phyloP scores from a whole-genome alignment of 768 basidiomycete genomes.

The Cystofilobasidium capitatum region DNA sequence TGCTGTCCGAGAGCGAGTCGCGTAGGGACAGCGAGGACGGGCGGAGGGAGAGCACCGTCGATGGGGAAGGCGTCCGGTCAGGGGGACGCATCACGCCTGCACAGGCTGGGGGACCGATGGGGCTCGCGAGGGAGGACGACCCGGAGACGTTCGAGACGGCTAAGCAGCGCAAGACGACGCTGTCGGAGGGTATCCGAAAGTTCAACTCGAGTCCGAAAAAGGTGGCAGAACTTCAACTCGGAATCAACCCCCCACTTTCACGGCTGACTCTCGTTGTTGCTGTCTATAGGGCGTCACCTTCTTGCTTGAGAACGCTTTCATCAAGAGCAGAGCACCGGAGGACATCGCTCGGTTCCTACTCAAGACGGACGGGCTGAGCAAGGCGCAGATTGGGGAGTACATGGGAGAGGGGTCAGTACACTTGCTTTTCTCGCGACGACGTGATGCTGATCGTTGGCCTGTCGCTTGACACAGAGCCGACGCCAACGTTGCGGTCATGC shows the following conservation, averaged over 20 bases:
- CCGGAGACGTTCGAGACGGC: constrained; percentile 87
- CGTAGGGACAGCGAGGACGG: constrained; percentile 17
- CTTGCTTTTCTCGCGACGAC: neutral
- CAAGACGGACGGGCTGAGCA: constrained; percentile 82
- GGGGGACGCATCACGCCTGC: constrained; percentile 57
- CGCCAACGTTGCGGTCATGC: constrained; percentile 85
- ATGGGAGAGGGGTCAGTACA: constrained; percentile 80
- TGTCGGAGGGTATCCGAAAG: constrained; percentile 89
- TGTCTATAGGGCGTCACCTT: constrained; percentile 69
- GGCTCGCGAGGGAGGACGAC: constrained; percentile 53
- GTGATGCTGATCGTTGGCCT: neutral
- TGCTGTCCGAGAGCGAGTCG: neutral
- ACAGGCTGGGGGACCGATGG: constrained; percentile 51
- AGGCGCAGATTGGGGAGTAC: constrained; percentile 95
- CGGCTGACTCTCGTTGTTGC: constrained; percentile 17
- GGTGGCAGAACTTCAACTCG: constrained; percentile 45
- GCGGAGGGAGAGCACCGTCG: neutral
- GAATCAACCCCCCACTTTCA: neutral
- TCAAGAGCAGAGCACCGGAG: constrained; percentile 57
- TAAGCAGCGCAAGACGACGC: constrained; percentile 88
- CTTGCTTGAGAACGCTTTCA: constrained; percentile 77
- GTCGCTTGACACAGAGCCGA: constrained; percentile 73
- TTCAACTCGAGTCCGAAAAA: constrained; percentile 99
- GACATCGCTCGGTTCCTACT: constrained; percentile 79
- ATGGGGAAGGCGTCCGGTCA: neutral